These are phyloP conservation scores for Microthyrium microscopicum DNA, from an alignment of 2,329 filamentous ascomycete species.

Conservation along the genomic window DNA sequence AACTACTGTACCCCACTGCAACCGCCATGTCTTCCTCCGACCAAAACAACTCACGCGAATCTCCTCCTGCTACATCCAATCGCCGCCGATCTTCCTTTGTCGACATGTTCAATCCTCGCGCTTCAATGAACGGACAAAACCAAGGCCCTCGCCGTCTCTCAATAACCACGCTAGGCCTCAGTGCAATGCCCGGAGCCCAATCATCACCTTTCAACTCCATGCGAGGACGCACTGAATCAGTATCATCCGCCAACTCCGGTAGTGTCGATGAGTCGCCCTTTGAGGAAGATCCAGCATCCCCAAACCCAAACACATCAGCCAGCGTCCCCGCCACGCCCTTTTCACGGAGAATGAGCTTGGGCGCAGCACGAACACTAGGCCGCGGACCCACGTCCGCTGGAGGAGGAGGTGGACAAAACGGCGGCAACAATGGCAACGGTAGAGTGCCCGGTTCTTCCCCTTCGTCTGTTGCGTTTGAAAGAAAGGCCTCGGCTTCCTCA, in stretches of 20 bases:
- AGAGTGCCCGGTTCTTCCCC: conserved; percentile 32
- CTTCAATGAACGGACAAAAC: background rate
- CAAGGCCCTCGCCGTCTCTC: conserved; percentile 25
- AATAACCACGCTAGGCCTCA: conserved; percentile 31
- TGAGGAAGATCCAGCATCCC: conserved; percentile 41
- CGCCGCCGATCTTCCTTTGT: no score
- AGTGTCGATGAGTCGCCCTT: conserved; percentile 33
- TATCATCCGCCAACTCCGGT: conserved; percentile 29
- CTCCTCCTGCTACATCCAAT: no score
- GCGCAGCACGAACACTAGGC: no score
- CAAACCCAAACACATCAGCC: no score
- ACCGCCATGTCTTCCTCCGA: no score
- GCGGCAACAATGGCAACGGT: conserved; percentile 27
- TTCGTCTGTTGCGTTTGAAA: conserved; percentile 9
- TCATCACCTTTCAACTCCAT: conserved; percentile 24
- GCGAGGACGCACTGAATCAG: conserved; percentile 28
- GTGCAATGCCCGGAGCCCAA: conserved; percentile 23
- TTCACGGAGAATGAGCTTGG: conserved; percentile 76
- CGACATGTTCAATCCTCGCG: conserved; percentile 27
- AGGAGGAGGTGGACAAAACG: no score
- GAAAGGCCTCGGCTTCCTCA: conserved; percentile 30
- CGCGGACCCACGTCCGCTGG: no score
- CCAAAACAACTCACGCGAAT: no score
- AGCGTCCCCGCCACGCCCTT: conserved; percentile 57
- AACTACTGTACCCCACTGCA: no score